phyloP scores from a whole-genome alignment of 306 rosid species.

The Cicer cuneatum region DNA sequence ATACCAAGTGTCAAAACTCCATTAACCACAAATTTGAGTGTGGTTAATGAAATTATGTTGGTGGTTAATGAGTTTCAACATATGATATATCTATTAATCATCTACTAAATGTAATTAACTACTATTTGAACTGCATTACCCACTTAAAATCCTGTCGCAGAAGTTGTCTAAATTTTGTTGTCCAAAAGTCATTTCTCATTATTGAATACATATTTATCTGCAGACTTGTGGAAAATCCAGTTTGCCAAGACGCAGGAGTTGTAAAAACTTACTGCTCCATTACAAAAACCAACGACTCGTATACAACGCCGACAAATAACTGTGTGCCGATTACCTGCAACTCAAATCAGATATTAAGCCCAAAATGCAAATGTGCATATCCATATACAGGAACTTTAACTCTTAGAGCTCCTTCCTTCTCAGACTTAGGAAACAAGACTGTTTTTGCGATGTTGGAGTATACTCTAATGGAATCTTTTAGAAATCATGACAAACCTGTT shows the following conservation, averaged over 20 bases:
- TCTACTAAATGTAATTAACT: no score
- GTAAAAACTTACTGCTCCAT: conserved; percentile 49
- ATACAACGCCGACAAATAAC: conserved; percentile 42
- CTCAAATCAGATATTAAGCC: conserved; percentile 54
- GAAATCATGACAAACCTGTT: conserved; percentile 36
- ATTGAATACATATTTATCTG: conserved; percentile 22
- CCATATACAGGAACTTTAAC: conserved; percentile 64
- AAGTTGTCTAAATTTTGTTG: no score
- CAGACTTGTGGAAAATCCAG: conserved; percentile 65
- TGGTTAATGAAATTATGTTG: no score
- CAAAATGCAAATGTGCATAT: conserved; percentile 71
- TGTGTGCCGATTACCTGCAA: conserved; percentile 55
- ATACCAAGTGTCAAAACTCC: no score
- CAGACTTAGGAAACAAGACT: conserved; percentile 48
- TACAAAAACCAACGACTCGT: conserved; percentile 36
- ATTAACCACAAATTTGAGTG: no score
- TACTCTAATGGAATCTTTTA: conserved; percentile 25
- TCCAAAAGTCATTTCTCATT: no score
- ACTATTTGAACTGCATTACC: no score
- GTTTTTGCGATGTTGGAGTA: conserved; percentile 47
- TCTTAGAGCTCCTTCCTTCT: conserved; percentile 69
- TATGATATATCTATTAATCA: no score
- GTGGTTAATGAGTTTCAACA: no score
- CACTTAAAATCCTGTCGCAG: no score
- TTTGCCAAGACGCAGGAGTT: conserved; percentile 47